Conservation (phyloP, 176 grass and related monocot genomes). For the bread wheat (Triticum aestivum) region DNA sequence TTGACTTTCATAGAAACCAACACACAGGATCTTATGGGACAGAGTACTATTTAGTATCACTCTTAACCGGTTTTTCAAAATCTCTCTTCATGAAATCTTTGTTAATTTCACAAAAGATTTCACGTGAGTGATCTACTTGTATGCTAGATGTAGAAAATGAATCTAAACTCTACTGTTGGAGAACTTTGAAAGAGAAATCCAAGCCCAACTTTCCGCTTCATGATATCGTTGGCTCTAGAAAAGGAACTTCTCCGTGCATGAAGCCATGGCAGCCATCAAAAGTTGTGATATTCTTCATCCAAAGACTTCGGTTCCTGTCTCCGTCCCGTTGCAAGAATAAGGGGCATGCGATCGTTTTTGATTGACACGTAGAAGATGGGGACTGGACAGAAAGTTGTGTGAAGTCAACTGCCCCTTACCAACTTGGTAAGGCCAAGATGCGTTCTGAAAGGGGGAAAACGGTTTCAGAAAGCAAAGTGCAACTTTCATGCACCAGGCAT, state of each 20-base stretch:
- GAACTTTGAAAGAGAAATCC: too few species aligned
- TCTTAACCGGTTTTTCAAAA: not conserved
- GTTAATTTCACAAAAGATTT: not conserved
- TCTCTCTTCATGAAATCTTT: too few species aligned
- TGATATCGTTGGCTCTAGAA: slow-evolving; percentile 12
- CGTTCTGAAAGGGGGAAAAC: slow-evolving; percentile 29
- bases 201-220: not conserved
- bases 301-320: slow-evolving; percentile 12
- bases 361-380: slow-evolving; percentile 22
- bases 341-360: not conserved
- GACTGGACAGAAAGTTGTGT: slow-evolving; percentile 2
- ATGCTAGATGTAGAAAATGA: not conserved
- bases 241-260: not conserved
- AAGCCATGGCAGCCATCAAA: slow-evolving; percentile 15
- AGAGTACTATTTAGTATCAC: too few species aligned
- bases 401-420: slow-evolving; percentile 28
- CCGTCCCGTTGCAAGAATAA: slow-evolving; percentile 13
- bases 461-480: slow-evolving; percentile 5
- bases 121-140: not conserved
- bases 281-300: slow-evolving; percentile 21
- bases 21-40: too few species aligned
- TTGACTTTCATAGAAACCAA: too few species aligned
- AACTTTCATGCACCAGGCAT: not conserved
- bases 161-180: too few species aligned
- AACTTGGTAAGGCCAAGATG: slow-evolving; percentile 34